These are phyloP conservation scores for Triticum dicoccoides DNA, from an alignment of 176 grass and related monocot species.

Conservation along the genomic window DNA sequence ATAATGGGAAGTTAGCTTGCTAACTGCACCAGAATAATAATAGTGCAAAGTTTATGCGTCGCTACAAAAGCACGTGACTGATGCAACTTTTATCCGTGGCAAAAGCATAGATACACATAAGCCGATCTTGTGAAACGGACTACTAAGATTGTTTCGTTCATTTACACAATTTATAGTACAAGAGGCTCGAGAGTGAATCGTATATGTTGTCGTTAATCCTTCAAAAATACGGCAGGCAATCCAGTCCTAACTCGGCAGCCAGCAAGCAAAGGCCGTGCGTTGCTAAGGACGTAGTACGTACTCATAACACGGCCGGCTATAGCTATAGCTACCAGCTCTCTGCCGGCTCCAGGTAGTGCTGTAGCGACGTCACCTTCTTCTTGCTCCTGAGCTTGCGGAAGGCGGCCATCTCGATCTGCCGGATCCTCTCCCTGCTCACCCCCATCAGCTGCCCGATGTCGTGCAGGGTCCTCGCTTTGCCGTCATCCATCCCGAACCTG, in stretches of 20 bases:
- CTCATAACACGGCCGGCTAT: background rate
- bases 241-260: background rate
- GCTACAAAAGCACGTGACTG: too few relatives aligned
- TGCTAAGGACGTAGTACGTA: background rate
- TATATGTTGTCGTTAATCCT: constrained; percentile 16
- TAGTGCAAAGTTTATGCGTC: too few relatives aligned
- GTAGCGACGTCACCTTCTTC: constrained; percentile 59
- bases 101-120: background rate
- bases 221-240: background rate
- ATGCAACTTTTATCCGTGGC: background rate
- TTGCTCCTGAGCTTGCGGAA: constrained; percentile 81
- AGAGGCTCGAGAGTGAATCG: background rate
- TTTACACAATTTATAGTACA: constrained; percentile 16
- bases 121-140: background rate
- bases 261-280: background rate
- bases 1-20: too few relatives aligned
- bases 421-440: constrained; percentile 86
- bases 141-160: background rate
- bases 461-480: constrained; percentile 66
- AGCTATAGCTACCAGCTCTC: constrained; percentile 41
- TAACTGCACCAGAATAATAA: too few relatives aligned
- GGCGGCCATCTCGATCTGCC: constrained; percentile 77
- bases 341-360: constrained; percentile 52
- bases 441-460: constrained; percentile 69
- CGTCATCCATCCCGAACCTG: constrained; percentile 74